phyloP scores from a whole-genome alignment of 495 filamentous ascomycete genomes.

The Evernia prunastri region DNA sequence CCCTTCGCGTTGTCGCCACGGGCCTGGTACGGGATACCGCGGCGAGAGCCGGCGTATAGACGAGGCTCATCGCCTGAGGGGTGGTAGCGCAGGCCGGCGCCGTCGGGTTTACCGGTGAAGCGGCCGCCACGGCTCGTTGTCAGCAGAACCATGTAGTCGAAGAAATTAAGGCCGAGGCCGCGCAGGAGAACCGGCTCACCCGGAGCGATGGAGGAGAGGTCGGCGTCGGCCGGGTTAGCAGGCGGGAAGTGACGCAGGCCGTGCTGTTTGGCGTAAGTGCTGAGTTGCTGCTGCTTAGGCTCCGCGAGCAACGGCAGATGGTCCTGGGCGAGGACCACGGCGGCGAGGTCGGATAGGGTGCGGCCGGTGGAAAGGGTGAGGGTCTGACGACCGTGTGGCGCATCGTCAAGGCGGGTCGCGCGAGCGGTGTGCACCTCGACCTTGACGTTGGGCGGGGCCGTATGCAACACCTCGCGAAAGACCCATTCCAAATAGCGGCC shows the following conservation, averaged over 20 bases:
- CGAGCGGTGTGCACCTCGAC: not conserved
- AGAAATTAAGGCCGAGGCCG: conserved; percentile 21
- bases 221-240: conserved; percentile 1
- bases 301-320: conserved; percentile 19
- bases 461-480: conserved; percentile 10
- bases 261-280: too few relatives aligned
- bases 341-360: conserved; percentile 20
- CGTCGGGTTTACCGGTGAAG: conserved; percentile 3
- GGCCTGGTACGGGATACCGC: conserved; percentile 26
- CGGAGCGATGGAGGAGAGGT: conserved; percentile 13
- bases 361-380: conserved; percentile 21
- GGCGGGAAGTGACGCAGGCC: too few relatives aligned
- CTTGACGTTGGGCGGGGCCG: not conserved
- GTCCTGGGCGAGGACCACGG: conserved; percentile 27
- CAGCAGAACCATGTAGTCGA: conserved; percentile 21
- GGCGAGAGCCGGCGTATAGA: conserved; percentile 24
- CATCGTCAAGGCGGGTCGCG: too few relatives aligned
- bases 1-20: conserved; percentile 26
- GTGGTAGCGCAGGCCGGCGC: conserved; percentile 9
- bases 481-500: conserved; percentile 17
- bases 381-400: conserved; percentile 11
- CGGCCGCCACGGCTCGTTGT: conserved; percentile 15
- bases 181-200: conserved; percentile 11
- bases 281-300: not conserved
- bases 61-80: conserved; percentile 26